These are phyloP conservation scores for Massariosphaeria phaeospora DNA, from an alignment of 495 filamentous ascomycete species.

Conservation along the genomic window DNA sequence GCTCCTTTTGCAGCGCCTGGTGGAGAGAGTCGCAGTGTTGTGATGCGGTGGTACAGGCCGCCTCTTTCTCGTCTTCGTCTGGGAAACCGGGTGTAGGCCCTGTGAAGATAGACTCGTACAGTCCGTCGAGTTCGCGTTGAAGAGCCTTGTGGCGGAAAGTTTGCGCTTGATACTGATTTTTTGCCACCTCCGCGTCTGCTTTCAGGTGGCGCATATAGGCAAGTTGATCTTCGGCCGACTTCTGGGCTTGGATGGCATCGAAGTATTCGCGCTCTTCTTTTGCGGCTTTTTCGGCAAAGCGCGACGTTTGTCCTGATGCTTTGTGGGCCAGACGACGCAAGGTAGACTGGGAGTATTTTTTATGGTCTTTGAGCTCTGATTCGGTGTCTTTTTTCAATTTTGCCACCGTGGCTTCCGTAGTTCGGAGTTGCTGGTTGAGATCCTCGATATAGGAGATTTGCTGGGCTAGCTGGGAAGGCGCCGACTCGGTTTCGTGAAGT, in stretches of 20 bases:
- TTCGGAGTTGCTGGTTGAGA: conserved; percentile 38
- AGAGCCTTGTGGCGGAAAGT: conserved; percentile 36
- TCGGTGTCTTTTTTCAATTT: conserved; percentile 35
- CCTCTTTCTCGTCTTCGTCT: conserved; percentile 46
- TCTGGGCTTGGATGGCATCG: conserved; percentile 43
- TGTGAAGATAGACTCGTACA: conserved; percentile 42
- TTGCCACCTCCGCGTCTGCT: conserved; percentile 16
- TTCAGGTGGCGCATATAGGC: conserved; percentile 33
- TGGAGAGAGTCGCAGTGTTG: conserved; percentile 29
- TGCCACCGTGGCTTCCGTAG: conserved; percentile 21
- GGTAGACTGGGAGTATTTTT: conserved; percentile 46
- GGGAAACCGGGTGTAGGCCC: conserved; percentile 47
- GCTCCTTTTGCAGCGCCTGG: conserved; percentile 29
- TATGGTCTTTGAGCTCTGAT: conserved; percentile 47
- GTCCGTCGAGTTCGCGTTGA: conserved; percentile 34
- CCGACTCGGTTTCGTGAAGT: conserved; percentile 45
- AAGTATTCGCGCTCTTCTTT: conserved; percentile 51
- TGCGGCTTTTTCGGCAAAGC: conserved; percentile 41
- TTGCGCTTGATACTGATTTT: conserved; percentile 22
- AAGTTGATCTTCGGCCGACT: conserved; percentile 39
- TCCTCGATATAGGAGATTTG: conserved; percentile 41
- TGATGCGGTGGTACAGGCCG: conserved; percentile 27
- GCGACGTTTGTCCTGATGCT: conserved; percentile 41
- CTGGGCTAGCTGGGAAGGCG: conserved; percentile 40
- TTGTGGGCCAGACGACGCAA: conserved; percentile 46